These are phyloP conservation scores for Entophlyctis luteolus DNA, from an alignment of 192 early-diverging fungal species.

Conservation along the genomic window DNA sequence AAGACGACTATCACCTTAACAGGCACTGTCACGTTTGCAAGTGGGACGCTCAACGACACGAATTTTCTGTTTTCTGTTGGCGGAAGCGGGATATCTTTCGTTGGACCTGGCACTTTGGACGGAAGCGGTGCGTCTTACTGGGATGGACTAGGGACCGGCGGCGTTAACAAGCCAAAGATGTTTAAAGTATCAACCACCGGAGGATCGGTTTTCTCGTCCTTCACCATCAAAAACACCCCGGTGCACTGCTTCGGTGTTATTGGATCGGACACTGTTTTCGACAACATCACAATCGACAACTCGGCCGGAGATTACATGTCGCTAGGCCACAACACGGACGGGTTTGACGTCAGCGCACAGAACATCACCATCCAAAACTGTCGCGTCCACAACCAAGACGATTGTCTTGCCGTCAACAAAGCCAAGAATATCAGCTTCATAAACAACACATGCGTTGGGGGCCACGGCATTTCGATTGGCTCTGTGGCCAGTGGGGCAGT, in stretches of 20 bases:
- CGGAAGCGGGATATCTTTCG: background rate
- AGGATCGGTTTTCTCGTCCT: slow-evolving; percentile 12
- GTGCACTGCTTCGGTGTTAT: background rate
- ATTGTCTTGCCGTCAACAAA: too few relatives aligned
- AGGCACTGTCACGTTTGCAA: background rate
- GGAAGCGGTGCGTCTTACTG: too few relatives aligned
- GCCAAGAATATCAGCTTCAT: too few relatives aligned
- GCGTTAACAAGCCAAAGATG: slow-evolving; percentile 38
- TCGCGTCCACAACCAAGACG: too few relatives aligned
- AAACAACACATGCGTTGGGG: too few relatives aligned
- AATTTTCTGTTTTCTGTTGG: background rate
- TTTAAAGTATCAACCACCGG: slow-evolving; percentile 34
- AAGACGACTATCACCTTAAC: background rate
- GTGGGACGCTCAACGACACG: background rate
- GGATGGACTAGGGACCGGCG: slow-evolving; percentile 43
- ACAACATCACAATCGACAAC: background rate
- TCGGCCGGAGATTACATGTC: slow-evolving; percentile 28
- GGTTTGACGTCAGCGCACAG: too few relatives aligned
- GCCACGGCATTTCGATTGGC: too few relatives aligned
- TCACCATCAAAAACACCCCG: too few relatives aligned
- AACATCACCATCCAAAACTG: too few relatives aligned
- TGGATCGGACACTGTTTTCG: background rate
- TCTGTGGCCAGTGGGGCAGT: too few relatives aligned
- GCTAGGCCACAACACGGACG: too few relatives aligned
- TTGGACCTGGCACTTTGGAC: background rate